Evolutionary conservation across 2,329 filamentous ascomycete genomes (phyloP).

Genomic region (Neopestalotiopsis clavispora): DNA sequence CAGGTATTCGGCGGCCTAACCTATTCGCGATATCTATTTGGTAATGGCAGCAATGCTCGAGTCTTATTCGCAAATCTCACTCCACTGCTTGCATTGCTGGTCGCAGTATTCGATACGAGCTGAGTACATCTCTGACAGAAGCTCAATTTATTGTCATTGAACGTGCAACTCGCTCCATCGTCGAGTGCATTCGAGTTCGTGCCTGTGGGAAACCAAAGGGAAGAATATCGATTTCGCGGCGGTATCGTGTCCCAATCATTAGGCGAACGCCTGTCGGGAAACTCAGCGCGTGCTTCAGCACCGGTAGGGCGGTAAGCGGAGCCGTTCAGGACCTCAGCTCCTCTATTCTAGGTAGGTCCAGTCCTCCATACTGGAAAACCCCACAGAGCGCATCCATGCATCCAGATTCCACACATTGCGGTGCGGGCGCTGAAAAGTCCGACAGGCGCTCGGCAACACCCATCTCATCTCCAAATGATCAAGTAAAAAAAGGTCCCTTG

Average conservation of each 20-base stretch:
- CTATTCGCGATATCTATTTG: conserved; percentile 49
- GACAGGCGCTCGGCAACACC: neutral
- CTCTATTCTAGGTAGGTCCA: neutral
- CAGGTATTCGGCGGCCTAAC: conserved; percentile 43
- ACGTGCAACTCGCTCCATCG: neutral
- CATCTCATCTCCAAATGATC: too few species aligned
- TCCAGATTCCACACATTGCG: conserved; percentile 10
- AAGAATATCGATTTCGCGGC: too few species aligned
- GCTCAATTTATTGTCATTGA: neutral
- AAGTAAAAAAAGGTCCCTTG: conserved; percentile 16
- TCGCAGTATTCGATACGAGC: conserved; percentile 22
- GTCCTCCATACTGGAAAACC: neutral
- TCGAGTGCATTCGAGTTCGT: neutral
- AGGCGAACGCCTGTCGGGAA: neutral
- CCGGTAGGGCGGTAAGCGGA: conserved; percentile 12
- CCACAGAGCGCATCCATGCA: neutral
- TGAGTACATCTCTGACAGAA: neutral
- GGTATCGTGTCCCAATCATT: neutral
- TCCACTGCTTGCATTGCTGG: conserved; percentile 25
- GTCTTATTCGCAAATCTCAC: conserved; percentile 23
- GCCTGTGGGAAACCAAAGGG: neutral
- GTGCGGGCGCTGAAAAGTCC: conserved; percentile 4
- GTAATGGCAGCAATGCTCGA: conserved; percentile 45
- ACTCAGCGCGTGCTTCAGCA: conserved; percentile 1
- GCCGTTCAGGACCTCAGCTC: conserved; percentile 1